Evolutionary conservation across 192 early-diverging fungal species (phyloP).

Genomic region (Cetraspora pellucida): DNA sequence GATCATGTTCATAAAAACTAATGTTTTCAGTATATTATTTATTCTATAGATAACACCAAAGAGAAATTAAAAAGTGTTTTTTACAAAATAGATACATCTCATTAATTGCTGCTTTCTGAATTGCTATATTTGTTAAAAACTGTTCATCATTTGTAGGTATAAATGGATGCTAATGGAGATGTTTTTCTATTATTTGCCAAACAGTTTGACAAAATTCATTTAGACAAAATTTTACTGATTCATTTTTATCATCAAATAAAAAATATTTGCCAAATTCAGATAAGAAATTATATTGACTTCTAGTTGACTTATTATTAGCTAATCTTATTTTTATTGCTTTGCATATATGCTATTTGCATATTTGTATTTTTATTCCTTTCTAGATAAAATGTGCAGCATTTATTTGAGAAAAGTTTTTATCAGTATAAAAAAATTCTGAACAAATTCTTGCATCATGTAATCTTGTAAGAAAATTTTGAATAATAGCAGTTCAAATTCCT

Average conservation of each 20-base stretch:
- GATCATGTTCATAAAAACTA: constrained; percentile 1
- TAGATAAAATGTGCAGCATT: background rate
- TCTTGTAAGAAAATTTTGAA: constrained; percentile 22
- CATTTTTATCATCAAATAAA: background rate
- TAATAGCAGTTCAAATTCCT: background rate
- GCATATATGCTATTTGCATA: background rate
- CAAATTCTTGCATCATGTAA: background rate
- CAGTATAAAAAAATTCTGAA: constrained; percentile 5
- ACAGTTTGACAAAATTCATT: background rate
- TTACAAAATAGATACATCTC: constrained; percentile 25
- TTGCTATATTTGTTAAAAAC: background rate
- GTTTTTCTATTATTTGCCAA: background rate
- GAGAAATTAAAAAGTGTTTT: constrained; percentile 6
- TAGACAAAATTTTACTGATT: constrained; percentile 1
- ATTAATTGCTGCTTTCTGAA: background rate
- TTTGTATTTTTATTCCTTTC: background rate
- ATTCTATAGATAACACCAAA: background rate
- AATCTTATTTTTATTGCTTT: background rate
- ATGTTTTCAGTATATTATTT: background rate
- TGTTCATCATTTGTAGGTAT: background rate
- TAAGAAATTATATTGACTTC: constrained; percentile 5
- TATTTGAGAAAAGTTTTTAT: constrained; percentile 17
- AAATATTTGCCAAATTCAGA: background rate
- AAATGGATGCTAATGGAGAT: constrained; percentile 22
- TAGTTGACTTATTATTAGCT: constrained; percentile 3